phyloP scores from a whole-genome alignment of 2,329 filamentous ascomycete species.

The Cladophialophora yegresii region DNA sequence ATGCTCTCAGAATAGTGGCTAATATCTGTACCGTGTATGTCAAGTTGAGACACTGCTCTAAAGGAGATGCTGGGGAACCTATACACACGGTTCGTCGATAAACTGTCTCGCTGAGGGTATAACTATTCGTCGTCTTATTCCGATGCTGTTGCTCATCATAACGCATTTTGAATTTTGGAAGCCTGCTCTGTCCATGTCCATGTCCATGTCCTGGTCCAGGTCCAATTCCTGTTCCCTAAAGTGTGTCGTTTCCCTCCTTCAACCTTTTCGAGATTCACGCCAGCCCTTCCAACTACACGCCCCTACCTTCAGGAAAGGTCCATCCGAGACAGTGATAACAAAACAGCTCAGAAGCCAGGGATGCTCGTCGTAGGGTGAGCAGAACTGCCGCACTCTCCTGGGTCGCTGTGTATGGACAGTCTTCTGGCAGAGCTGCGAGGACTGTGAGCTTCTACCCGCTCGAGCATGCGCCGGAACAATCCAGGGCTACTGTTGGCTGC shows the following conservation, averaged over 20 bases:
- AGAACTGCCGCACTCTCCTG: background rate
- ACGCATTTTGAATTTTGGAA: background rate
- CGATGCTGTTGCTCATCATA: background rate
- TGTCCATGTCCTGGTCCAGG: too few species aligned
- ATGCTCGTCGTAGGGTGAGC: background rate
- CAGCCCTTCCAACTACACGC: background rate
- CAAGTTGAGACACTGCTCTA: background rate
- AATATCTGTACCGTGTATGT: background rate
- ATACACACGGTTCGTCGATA: background rate
- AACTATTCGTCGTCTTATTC: background rate
- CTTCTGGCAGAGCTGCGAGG: background rate
- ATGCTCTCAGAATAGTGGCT: background rate
- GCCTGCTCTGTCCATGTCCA: background rate
- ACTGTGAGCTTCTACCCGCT: background rate
- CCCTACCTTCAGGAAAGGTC: background rate
- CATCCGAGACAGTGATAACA: background rate
- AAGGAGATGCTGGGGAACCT: background rate
- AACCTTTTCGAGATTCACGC: background rate
- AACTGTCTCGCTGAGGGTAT: background rate
- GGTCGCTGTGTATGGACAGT: slow-evolving; percentile 1
- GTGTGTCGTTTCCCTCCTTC: background rate
- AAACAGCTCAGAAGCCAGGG: slow-evolving; percentile 2
- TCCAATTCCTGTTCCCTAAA: background rate
- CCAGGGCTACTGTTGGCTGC: background rate
- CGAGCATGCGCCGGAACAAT: slow-evolving; percentile 1